A percentile compares a stretch with the other conserved stretches of the same genome.
phyloP scores from a whole-genome alignment of 345 rosid genomes.

The Salix viminalis region DNA sequence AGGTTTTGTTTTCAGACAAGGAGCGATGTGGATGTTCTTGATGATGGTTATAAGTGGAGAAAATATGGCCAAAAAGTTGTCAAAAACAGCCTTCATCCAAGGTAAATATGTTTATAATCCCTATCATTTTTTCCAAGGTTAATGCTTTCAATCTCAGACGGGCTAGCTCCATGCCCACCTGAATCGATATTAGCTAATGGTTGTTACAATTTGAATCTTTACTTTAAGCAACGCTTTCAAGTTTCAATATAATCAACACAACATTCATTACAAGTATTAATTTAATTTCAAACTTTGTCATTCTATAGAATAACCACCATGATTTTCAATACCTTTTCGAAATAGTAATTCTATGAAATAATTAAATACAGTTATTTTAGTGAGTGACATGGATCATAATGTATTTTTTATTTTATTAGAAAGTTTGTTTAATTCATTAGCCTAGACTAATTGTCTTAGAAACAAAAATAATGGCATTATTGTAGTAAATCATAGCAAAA shows the following conservation, averaged over 20 bases:
- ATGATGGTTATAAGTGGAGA: conserved; percentile 97
- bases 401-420: neutral
- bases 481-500: conserved; percentile 1
- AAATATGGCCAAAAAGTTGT: conserved; percentile 98
- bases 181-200: neutral
- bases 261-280: neutral
- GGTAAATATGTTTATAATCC: conserved; percentile 37
- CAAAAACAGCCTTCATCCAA: conserved; percentile 96
- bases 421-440: neutral
- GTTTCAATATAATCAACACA: neutral
- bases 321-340: too few relatives aligned
- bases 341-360: too few relatives aligned
- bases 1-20: conserved; percentile 98
- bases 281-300: neutral
- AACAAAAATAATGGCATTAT: neutral
- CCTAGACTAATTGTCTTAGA: neutral
- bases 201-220: neutral
- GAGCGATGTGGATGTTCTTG: conserved; percentile 93
- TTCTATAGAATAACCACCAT: too few relatives aligned
- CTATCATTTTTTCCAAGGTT: neutral
- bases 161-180: neutral
- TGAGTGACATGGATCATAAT: neutral
- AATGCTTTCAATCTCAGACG: neutral
- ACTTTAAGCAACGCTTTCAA: neutral
- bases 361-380: too few relatives aligned